Percentiles rank a stretch among this genome's conserved stretches.
These are phyloP conservation scores for Coemansia biformis DNA, from an alignment of 192 early-diverging fungal species.

Conservation along the genomic window DNA sequence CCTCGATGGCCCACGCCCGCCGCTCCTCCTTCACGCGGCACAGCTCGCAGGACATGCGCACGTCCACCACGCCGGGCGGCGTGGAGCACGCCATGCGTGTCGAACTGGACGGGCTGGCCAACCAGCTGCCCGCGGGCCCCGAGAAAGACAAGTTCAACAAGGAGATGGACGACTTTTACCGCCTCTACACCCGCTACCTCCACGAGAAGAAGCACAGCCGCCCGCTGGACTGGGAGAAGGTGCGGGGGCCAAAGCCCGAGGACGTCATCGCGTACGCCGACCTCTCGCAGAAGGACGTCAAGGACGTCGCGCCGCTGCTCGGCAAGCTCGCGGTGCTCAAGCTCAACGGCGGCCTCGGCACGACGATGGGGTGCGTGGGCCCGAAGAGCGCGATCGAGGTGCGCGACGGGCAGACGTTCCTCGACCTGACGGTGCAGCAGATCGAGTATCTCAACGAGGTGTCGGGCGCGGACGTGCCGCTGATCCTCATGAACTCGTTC, in stretches of 20 bases:
- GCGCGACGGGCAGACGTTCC: conserved; percentile 95
- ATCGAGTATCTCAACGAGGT: conserved; percentile 94
- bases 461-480: conserved; percentile 86
- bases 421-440: conserved; percentile 97
- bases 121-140: conserved; percentile 31
- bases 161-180: conserved; percentile 83
- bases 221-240: conserved; percentile 83
- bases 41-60: conserved; percentile 47
- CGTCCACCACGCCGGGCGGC: conserved; percentile 34
- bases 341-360: conserved; percentile 97
- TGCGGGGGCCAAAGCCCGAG: conserved; percentile 85
- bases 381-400: conserved; percentile 99
- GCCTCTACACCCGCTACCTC: conserved; percentile 80
- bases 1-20: no score
- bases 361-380: conserved; percentile 98
- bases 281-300: conserved; percentile 49
- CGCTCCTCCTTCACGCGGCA: conserved; percentile 48
- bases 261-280: conserved; percentile 79
- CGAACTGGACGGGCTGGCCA: conserved; percentile 39
- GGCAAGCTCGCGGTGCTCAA: conserved; percentile 96
- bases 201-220: conserved; percentile 60
- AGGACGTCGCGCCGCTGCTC: conserved; percentile 57
- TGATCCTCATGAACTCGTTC: conserved; percentile 99
- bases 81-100: conserved; percentile 49
- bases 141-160: conserved; percentile 56